Conservation (phyloP, 202 grass and related monocot species). For the Brachypodium distachyon region DNA sequence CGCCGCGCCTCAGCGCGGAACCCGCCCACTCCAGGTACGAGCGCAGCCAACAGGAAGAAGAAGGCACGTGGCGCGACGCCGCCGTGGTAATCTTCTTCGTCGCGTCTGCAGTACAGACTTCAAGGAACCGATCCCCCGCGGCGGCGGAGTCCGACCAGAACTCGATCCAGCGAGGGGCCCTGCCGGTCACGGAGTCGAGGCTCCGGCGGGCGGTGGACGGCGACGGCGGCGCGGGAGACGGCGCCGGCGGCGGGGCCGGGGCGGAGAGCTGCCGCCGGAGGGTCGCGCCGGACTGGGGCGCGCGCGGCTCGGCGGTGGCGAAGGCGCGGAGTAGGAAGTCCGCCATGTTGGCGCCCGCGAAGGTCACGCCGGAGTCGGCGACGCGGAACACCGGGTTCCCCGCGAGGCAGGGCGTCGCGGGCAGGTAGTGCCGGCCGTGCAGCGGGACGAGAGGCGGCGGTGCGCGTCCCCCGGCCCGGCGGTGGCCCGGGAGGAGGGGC, state of each 20-base stretch:
- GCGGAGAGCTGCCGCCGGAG: slow-evolving; percentile 51
- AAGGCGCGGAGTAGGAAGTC: slow-evolving; percentile 58
- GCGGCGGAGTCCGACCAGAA: slow-evolving; percentile 73
- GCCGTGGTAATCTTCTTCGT: too few species aligned
- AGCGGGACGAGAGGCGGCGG: slow-evolving; percentile 47
- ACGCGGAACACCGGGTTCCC: slow-evolving; percentile 86
- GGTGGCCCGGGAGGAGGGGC: slow-evolving; percentile 18
- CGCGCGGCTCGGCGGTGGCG: slow-evolving; percentile 30
- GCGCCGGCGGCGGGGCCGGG: slow-evolving; percentile 10
- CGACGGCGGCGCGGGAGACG: slow-evolving; percentile 1
- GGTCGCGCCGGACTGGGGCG: too few species aligned
- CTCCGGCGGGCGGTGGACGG: slow-evolving; percentile 40
- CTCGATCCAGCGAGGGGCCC: slow-evolving; percentile 79
- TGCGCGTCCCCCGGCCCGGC: background rate
- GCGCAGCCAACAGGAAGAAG: slow-evolving; percentile 57
- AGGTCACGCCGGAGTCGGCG: slow-evolving; percentile 47
- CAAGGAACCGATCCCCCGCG: slow-evolving; percentile 33
- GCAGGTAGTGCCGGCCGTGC: slow-evolving; percentile 56
- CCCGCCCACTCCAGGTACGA: slow-evolving; percentile 43
- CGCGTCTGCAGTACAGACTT: slow-evolving; percentile 3
- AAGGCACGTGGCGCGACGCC: background rate
- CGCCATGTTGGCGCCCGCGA: slow-evolving; percentile 52
- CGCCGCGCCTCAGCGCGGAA: slow-evolving; percentile 39
- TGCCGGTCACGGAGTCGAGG: slow-evolving; percentile 62
- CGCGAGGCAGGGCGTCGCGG: slow-evolving; percentile 53